phyloP scores from a whole-genome alignment of 78 protist genomes.

The Paulinella micropora region DNA sequence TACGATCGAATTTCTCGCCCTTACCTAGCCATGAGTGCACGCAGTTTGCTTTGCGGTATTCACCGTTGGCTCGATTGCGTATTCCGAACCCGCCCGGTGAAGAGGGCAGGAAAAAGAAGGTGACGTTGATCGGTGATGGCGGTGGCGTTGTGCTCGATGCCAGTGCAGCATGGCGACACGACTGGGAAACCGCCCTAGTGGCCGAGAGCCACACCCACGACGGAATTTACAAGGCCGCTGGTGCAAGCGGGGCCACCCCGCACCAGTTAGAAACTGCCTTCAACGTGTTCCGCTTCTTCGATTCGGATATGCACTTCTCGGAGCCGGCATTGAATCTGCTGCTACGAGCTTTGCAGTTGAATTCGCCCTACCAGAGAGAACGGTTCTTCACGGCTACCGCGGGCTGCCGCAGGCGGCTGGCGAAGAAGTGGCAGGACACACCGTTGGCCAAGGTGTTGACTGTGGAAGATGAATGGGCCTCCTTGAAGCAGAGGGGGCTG shows the following conservation, averaged over 20 bases:
- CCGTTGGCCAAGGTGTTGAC: slow-evolving; percentile 16
- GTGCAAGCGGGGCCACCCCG: too few species aligned
- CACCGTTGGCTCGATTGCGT: too few species aligned
- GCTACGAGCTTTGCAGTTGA: not conserved
- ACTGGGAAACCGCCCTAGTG: not conserved
- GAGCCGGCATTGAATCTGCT: not conserved
- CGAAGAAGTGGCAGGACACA: not conserved
- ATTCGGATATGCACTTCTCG: not conserved
- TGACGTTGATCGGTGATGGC: too few species aligned
- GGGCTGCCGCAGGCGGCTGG: slow-evolving; percentile 14
- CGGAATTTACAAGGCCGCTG: too few species aligned
- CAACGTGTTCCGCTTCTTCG: not conserved
- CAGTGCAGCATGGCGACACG: not conserved
- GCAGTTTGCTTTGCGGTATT: too few species aligned
- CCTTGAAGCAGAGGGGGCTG: not conserved
- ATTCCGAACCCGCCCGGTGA: too few species aligned
- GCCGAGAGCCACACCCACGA: too few species aligned
- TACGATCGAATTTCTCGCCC: too few species aligned
- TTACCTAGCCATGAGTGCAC: too few species aligned
- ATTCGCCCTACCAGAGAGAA: not conserved
- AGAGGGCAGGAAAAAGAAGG: too few species aligned
- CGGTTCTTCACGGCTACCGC: not conserved
- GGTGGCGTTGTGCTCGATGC: too few species aligned
- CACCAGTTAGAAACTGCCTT: too few species aligned
- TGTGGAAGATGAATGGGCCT: not conserved